Evolutionary conservation across 1,139 yeast genomes (phyloP).

Genomic region (Yamadazyma taylorii): DNA sequence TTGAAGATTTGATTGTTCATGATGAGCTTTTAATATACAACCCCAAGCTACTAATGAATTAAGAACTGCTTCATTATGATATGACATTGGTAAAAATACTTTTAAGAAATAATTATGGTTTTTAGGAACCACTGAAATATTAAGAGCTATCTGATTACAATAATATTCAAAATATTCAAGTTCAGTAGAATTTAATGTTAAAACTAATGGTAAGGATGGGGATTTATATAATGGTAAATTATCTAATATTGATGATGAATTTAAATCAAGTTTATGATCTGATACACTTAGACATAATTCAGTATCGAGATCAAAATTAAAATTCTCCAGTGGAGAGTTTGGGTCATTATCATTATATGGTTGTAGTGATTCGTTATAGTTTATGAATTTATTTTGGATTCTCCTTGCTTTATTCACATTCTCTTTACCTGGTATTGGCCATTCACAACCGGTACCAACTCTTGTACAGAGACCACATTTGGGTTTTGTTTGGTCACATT

Average conservation of each 20-base stretch:
- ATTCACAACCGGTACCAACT: conserved; percentile 10
- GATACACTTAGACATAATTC: too few relatives aligned
- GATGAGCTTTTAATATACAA: conserved; percentile 7
- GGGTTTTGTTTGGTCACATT: conserved; percentile 25
- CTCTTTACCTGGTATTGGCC: conserved; percentile 9
- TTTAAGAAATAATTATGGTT: conserved; percentile 29
- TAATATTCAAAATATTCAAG: conserved; percentile 27
- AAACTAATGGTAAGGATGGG: conserved; percentile 12
- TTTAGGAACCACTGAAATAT: conserved; percentile 29
- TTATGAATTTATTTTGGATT: conserved; percentile 3
- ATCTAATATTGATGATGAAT: neutral
- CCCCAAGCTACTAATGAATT: conserved; percentile 29
- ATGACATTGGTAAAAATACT: conserved; percentile 33
- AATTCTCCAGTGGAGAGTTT: too few relatives aligned
- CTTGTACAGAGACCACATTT: conserved; percentile 21
- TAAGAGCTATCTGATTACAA: conserved; percentile 27
- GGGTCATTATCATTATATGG: too few relatives aligned
- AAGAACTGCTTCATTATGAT: conserved; percentile 26
- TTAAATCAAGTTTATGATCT: too few relatives aligned
- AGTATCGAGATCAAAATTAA: too few relatives aligned
- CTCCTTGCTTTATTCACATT: conserved; percentile 5
- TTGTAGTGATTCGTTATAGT: neutral
- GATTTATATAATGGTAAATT: conserved; percentile 4
- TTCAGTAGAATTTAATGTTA: conserved; percentile 20
- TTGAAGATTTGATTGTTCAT: conserved; percentile 20